These are phyloP conservation scores for Skeletonema grethae DNA, from an alignment of 108 stramenopile genomes.

Conservation along the genomic window DNA sequence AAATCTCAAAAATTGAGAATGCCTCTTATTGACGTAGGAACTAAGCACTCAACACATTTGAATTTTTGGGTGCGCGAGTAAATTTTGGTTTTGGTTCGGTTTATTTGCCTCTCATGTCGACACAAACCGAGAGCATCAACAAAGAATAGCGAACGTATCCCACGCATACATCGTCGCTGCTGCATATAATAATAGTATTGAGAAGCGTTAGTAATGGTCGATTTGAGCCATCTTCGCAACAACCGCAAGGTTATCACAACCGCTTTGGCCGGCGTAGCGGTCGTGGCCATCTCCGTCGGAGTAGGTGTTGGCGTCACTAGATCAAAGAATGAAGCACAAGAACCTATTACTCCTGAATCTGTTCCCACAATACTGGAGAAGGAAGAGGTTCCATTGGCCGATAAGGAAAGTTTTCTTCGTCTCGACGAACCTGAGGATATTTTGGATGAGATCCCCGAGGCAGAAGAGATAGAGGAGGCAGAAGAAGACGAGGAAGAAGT, in stretches of 20 bases:
- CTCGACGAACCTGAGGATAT: neutral
- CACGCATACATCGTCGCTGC: neutral
- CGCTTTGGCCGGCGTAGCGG: neutral
- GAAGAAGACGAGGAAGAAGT: neutral
- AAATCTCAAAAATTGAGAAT: no score
- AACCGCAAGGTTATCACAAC: neutral
- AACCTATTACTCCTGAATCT: neutral
- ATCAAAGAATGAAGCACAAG: neutral
- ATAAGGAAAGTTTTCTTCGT: conserved; percentile 2
- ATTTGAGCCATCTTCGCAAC: neutral
- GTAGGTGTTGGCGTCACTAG: neutral
- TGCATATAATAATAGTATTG: neutral
- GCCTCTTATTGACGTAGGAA: no score
- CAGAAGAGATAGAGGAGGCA: neutral
- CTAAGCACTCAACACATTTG: no score
- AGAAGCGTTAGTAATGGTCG: neutral
- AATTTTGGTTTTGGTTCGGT: no score
- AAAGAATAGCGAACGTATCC: neutral
- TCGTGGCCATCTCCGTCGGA: neutral
- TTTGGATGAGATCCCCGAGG: neutral
- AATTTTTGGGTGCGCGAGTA: no score
- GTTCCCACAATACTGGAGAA: neutral
- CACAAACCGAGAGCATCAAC: neutral
- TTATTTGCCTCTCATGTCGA: no score
- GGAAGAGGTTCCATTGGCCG: neutral